These are phyloP conservation scores for Vinca major DNA, from an alignment of 305 asterid genomes.

Conservation along the genomic window DNA sequence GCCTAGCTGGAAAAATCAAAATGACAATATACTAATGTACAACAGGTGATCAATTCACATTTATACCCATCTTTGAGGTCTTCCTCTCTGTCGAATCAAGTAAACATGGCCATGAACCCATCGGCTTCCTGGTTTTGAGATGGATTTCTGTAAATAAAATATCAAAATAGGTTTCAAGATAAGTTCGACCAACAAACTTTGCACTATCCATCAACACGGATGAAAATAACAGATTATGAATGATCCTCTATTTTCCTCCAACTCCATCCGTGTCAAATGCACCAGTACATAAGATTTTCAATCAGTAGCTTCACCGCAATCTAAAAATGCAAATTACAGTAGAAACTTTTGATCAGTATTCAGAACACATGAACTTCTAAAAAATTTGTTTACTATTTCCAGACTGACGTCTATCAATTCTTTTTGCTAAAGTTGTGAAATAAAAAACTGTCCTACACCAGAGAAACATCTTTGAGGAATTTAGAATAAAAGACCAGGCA, in stretches of 20 bases:
- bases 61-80: slow-evolving; percentile 49
- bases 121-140: slow-evolving; percentile 45
- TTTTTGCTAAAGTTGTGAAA: neutral
- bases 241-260: too few relatives aligned
- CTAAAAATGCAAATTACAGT: neutral
- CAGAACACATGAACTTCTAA: too few relatives aligned
- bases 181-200: too few relatives aligned
- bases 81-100: slow-evolving; percentile 49
- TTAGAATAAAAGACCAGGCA: neutral
- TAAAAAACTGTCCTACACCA: neutral
- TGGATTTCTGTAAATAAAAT: slow-evolving; percentile 44
- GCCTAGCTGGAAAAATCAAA: neutral
- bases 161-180: neutral
- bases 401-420: neutral
- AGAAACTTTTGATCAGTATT: neutral
- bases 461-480: neutral
- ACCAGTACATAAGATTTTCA: neutral
- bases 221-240: too few relatives aligned
- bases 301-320: neutral
- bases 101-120: slow-evolving; percentile 95
- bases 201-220: too few relatives aligned
- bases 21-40: slow-evolving; percentile 19
- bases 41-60: neutral
- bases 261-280: neutral
- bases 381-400: too few relatives aligned